Base-by-base conservation (phyloP, 805 yeast species). In the Candida sonorensis region DNA sequence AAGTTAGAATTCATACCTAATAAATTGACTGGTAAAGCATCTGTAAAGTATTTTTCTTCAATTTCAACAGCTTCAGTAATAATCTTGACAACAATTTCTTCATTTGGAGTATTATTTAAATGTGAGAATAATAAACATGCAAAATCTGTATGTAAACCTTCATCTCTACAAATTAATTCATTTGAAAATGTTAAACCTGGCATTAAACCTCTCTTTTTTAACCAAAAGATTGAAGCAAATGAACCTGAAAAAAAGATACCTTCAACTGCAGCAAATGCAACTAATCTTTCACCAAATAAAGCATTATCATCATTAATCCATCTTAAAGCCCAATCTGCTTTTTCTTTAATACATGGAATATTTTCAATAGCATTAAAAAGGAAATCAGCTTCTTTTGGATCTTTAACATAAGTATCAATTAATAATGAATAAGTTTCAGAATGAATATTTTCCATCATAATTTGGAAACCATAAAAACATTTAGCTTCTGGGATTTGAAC, bases 401-500 rank as follows among this genome's bases (percentile, higher is more conserved):
- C 98, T 69, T 88, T 88, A 63, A 90, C 83, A 64, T 90, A 90
- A 23, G 96, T 77, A 61, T 90, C 98, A 48, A 90, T 86, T 57
- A 92, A 75, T 47, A 92, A 68, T 7, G 97, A 90, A 68, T 90
- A 90, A 29, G 97, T 92, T 69, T 90, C 98, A 16, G 96, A 81
- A 64, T 90, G 98, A 56, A 90, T 92, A 72, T 92, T 90, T 69
- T 90, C 98, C 90, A 92, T 92, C 97, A 88, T 88, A 64, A 90
- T 92, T 70, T 90, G 98, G 84, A 92, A 90, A 29, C 98, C 98
- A 62, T 90, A 90, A 72, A 90, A 92, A 62, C 96, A 88, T 64
- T 90, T 88, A 52, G 97, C 98, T 69, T 90, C 98, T 36, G 98
- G 92, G 44, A 85, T 66, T 64, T 88, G 96, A 40, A 92, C 97